Conservation (phyloP, 2,329 filamentous ascomycete species). For the Exophiala dermatitidis region DNA sequence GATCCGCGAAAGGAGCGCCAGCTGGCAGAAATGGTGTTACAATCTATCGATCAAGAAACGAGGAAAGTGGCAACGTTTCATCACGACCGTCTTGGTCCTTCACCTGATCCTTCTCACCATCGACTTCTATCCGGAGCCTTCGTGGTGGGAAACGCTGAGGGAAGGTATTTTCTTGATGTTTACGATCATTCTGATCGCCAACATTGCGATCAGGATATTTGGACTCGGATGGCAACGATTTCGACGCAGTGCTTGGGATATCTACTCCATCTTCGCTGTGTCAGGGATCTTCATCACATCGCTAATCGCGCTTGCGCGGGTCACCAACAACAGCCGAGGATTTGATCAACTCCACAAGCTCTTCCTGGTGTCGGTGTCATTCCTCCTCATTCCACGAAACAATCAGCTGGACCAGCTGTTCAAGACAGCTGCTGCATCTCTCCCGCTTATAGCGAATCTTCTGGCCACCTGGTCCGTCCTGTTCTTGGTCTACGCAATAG, state of each 20-base stretch:
- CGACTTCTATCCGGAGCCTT: slow-evolving; percentile 73
- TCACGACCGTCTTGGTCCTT: slow-evolving; percentile 71
- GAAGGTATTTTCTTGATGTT: slow-evolving; percentile 71
- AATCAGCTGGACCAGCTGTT: slow-evolving; percentile 96
- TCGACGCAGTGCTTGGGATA: slow-evolving; percentile 86
- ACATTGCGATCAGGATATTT: slow-evolving; percentile 74
- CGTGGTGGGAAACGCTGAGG: slow-evolving; percentile 62
- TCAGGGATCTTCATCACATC: slow-evolving; percentile 74
- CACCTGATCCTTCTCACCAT: slow-evolving; percentile 77
- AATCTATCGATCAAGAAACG: slow-evolving; percentile 89
- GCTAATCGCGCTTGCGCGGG: slow-evolving; percentile 62
- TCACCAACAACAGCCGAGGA: slow-evolving; percentile 42
- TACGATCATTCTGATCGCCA: slow-evolving; percentile 72
- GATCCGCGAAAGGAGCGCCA: slow-evolving; percentile 65
- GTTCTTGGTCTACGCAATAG: slow-evolving; percentile 93
- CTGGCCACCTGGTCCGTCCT: slow-evolving; percentile 96
- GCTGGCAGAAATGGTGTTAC: slow-evolving; percentile 91
- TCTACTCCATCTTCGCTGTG: slow-evolving; percentile 77
- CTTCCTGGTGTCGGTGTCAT: slow-evolving; percentile 80
- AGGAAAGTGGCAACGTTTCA: slow-evolving; percentile 78
- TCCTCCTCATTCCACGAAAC: slow-evolving; percentile 89
- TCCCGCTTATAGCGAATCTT: slow-evolving; percentile 83
- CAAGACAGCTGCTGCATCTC: slow-evolving; percentile 92
- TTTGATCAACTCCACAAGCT: slow-evolving; percentile 85
- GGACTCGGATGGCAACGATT: slow-evolving; percentile 91